Base-by-base conservation (phyloP, 495 filamentous ascomycete species). In the Astrothelium macrocarpum region DNA sequence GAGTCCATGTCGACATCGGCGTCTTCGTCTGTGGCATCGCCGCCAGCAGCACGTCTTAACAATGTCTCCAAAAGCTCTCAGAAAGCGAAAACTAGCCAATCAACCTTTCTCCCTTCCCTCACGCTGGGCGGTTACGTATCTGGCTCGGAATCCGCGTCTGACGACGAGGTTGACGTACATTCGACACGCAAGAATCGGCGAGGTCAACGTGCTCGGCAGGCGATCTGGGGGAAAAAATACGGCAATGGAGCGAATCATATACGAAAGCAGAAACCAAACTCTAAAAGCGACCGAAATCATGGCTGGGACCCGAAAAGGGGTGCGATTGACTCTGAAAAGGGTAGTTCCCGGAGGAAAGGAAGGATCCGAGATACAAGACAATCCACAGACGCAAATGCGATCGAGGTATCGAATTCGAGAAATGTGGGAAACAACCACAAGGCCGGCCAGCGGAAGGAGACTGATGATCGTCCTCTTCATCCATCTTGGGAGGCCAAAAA, bases 401-500 rank as follows among this genome's bases (percentile, higher is more conserved):
- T 56, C 18, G n/a, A 56, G 16, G 3, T 26, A 29, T 56, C 49
- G 1, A 26, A 56, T 56, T 56, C 49, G 20, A 26, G 2, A 56
- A 7, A 9, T 9, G 5, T 9, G 23, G 1, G 9, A 29, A 29
- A 29, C 11, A 9, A 56, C 9, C 3, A 29, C 29, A 16, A 20
- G 16, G 25, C 5, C 29, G 23, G 16, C 25, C 49, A 28, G 29
- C 42, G 62, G 61, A 66, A 39, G 59, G 66, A 80, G 68, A 77
- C 82, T 60, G 80, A 86, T 67, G 89, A 87, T 71, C 78, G 72
- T 1, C 70, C 86, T 7, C 72, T 97, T 68, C 94, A 98, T 83
- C 94, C 94, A 11, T 92, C 87, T 61, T 98, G 94, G 94, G 87
- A 90, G 75, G 94, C 94, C 7, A 89, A 87, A 49, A 88, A 85